Evolutionary conservation across 306 rosid genomes (phyloP).

Genomic region (Hippophae gyantsensis): DNA sequence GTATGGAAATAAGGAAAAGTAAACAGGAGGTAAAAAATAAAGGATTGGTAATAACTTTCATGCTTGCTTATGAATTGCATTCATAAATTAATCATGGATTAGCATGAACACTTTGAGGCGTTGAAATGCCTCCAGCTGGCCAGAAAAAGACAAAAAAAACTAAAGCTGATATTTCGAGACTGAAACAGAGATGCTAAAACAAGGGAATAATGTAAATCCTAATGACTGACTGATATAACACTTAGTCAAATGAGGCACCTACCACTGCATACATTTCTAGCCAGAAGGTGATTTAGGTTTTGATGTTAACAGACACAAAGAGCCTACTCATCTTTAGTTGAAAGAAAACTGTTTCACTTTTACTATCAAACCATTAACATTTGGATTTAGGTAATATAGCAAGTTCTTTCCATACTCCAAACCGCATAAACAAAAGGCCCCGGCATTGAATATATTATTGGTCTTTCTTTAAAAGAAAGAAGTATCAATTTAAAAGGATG

Average conservation of each 20-base stretch:
- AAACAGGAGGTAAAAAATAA: background rate
- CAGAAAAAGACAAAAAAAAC: background rate
- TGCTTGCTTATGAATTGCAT: background rate
- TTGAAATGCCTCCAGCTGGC: background rate
- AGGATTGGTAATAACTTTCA: too few relatives aligned
- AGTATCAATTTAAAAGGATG: too few relatives aligned
- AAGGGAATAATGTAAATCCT: background rate
- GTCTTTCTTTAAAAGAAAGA: too few relatives aligned
- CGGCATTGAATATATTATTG: too few relatives aligned
- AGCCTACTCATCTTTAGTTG: background rate
- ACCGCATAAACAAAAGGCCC: too few relatives aligned
- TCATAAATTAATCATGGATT: background rate
- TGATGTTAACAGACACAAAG: background rate
- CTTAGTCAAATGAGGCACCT: background rate
- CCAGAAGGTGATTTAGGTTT: background rate
- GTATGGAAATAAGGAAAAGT: constrained; percentile 3
- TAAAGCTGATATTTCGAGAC: background rate
- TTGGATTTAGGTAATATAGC: too few relatives aligned
- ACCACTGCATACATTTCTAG: background rate
- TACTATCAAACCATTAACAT: too few relatives aligned
- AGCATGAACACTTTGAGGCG: background rate
- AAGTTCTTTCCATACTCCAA: too few relatives aligned
- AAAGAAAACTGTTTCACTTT: background rate
- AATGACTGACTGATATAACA: background rate
- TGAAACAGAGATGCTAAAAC: background rate